Conservation (phyloP, 2,329 filamentous ascomycete genomes). For the Dactylonectria macrodidyma region DNA sequence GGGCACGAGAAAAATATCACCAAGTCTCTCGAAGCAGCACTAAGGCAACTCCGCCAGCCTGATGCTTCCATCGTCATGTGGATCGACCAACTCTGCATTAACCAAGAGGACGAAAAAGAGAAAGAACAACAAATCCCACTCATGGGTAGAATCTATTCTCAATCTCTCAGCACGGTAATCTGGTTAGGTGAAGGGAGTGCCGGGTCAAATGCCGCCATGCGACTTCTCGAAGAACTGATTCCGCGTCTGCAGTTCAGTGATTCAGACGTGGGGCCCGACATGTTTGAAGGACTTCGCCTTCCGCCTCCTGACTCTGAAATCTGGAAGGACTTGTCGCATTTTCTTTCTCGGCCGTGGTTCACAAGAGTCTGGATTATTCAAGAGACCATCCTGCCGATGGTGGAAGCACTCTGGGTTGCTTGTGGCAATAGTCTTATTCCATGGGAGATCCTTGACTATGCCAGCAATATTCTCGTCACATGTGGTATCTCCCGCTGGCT, state of each 20-base stretch:
- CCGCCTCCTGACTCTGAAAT: neutral
- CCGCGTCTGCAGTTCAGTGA: neutral
- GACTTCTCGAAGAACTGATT: neutral
- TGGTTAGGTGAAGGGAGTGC: neutral
- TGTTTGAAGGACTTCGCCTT: neutral
- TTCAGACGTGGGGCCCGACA: neutral
- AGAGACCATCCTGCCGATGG: neutral
- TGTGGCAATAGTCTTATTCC: neutral
- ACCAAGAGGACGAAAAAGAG: neutral
- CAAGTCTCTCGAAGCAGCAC: neutral
- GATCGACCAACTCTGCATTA: neutral
- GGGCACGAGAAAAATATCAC: neutral
- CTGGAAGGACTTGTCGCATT: neutral
- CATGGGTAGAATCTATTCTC: neutral
- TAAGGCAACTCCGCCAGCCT: neutral
- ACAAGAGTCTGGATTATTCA: slow-evolving; percentile 7
- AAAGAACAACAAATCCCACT: neutral
- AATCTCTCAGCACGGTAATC: neutral
- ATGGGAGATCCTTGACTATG: neutral
- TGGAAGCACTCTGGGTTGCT: neutral
- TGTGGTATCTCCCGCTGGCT: neutral
- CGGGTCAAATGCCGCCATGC: neutral
- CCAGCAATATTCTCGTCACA: neutral
- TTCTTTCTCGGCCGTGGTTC: slow-evolving; percentile 3
- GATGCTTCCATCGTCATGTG: neutral